phyloP scores from a whole-genome alignment of 352 stramenopile genomes.

The Elongisporangium senticosum region DNA sequence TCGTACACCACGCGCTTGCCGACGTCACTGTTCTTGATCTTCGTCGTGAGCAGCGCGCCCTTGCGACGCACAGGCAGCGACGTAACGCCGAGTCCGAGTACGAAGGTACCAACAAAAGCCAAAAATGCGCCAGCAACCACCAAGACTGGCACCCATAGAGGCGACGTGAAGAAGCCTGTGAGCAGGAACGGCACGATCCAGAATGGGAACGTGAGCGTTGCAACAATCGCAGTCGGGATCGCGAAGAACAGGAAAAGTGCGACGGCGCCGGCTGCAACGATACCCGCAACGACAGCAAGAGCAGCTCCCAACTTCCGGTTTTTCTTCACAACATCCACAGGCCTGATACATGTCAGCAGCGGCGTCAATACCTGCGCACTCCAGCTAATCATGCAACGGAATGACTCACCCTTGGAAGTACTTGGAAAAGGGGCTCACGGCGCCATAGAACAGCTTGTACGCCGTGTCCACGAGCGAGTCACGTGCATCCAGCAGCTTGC shows the following conservation, averaged over 20 bases:
- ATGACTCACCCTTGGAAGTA: conserved; percentile 37
- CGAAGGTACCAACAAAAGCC: conserved; percentile 59
- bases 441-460: conserved; percentile 31
- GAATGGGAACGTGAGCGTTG: conserved; percentile 76
- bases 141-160: conserved; percentile 69
- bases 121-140: conserved; percentile 59
- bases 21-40: conserved; percentile 80
- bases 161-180: conserved; percentile 74
- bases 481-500: conserved; percentile 68
- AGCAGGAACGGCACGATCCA: conserved; percentile 80
- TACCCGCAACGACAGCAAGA: conserved; percentile 46
- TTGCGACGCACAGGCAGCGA: conserved; percentile 74
- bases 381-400: not conserved
- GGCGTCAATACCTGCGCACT: not conserved
- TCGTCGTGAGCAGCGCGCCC: conserved; percentile 57
- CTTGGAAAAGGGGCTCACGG: conserved; percentile 23
- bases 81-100: conserved; percentile 70
- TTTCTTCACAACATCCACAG: conserved; percentile 63
- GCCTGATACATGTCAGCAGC: conserved; percentile 13
- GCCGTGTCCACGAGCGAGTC: conserved; percentile 55
- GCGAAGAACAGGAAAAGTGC: conserved; percentile 65
- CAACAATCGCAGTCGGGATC: conserved; percentile 59
- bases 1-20: conserved; percentile 82
- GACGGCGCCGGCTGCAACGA: conserved; percentile 38
- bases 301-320: conserved; percentile 68